These are phyloP conservation scores for Hanseniaspora clermontiae DNA, from an alignment of 805 yeast genomes.

Conservation along the genomic window DNA sequence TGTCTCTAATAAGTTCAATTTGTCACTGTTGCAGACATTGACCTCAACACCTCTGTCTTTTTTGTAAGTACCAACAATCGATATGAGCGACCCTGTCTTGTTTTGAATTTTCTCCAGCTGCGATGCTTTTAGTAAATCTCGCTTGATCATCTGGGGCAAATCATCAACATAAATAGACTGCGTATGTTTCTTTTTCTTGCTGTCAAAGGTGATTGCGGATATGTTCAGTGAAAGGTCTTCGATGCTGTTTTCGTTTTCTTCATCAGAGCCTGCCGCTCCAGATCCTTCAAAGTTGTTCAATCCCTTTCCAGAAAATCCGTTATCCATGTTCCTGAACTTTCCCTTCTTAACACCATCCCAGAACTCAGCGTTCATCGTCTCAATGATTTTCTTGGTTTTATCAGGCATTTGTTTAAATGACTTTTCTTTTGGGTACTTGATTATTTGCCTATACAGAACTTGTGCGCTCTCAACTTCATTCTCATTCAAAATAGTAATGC, in stretches of 20 bases:
- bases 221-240: background rate
- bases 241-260: background rate
- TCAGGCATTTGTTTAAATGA: conserved; percentile 33
- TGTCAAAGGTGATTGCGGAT: background rate
- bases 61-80: conserved; percentile 2
- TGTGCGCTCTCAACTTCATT: conserved; percentile 51
- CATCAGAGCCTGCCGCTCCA: background rate
- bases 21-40: conserved; percentile 5
- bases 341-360: conserved; percentile 53
- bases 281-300: conserved; percentile 39
- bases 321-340: conserved; percentile 41
- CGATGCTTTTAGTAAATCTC: conserved; percentile 1
- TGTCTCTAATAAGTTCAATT: conserved; percentile 2
- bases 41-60: conserved; percentile 3
- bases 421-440: conserved; percentile 36
- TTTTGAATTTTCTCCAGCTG: conserved; percentile 3
- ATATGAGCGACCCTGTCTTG: conserved; percentile 5
- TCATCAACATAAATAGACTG: conserved; percentile 3
- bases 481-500: conserved; percentile 57
- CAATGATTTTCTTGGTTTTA: conserved; percentile 29
- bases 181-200: background rate
- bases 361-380: conserved; percentile 42
- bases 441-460: conserved; percentile 39
- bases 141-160: conserved; percentile 6
- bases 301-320: conserved; percentile 92